phyloP scores from a whole-genome alignment of 352 stramenopile species.

The Pythium folliculosum region DNA sequence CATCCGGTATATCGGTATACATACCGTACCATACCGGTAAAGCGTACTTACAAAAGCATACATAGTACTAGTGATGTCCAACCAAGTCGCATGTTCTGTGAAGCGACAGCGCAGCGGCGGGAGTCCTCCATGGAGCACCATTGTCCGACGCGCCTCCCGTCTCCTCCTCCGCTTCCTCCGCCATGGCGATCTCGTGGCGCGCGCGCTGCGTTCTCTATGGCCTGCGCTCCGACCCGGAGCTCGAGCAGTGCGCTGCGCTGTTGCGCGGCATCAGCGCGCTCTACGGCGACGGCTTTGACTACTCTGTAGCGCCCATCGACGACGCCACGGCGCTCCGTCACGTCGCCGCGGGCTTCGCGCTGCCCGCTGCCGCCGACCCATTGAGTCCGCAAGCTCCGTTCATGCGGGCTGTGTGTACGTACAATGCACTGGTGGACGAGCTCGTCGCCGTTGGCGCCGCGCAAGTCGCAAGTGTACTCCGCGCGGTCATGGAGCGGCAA shows the following conservation, averaged over 20 bases:
- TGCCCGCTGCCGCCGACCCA: conserved; percentile 6
- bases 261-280: conserved; percentile 57
- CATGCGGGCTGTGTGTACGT: conserved; percentile 32
- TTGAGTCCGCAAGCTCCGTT: conserved; percentile 9
- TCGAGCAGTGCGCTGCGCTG: conserved; percentile 36
- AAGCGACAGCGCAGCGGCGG: conserved; percentile 14
- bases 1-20: not conserved
- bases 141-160: not conserved
- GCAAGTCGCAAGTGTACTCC: conserved; percentile 13
- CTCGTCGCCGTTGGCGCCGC: conserved; percentile 13
- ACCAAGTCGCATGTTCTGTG: conserved; percentile 25
- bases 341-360: conserved; percentile 20
- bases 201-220: conserved; percentile 45
- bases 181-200: conserved; percentile 16
- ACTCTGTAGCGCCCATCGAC: conserved; percentile 32
- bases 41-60: not conserved
- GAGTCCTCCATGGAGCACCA: not conserved
- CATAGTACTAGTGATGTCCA: conserved; percentile 1
- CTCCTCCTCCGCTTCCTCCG: not conserved
- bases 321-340: conserved; percentile 20
- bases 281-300: conserved; percentile 48
- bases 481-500: conserved; percentile 23
- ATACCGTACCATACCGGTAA: not conserved
- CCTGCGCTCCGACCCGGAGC: conserved; percentile 28
- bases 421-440: conserved; percentile 9